Evolutionary conservation across 495 filamentous ascomycete species (phyloP), one percentile per base, ranked within the genome.

Genomic region (Talaromyces adpressus): DNA sequence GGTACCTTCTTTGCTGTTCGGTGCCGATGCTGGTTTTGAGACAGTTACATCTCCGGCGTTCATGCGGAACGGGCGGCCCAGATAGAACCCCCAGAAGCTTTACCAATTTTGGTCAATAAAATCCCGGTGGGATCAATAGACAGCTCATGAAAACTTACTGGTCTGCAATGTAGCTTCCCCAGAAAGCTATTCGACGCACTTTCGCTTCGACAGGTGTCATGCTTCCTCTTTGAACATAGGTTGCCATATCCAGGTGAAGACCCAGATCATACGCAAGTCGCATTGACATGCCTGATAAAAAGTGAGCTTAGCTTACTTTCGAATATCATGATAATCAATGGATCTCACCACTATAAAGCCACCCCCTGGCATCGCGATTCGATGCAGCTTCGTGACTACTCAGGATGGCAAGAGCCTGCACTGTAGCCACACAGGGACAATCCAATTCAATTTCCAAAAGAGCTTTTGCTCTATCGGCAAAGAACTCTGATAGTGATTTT

Each of bases 131-230:
- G 22, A 36, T 6, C 8, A 18, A 30, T 1, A 59, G 27, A 0
- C 20, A 22, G 11, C 41, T 23, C 29, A n/a, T n/a, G n/a, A 25
- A 0, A n/a, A 70, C 77, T 74, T 65, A 81, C 79, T 81, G 75
- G 47, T 83, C 79, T 32, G 78, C 76, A 23, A 76, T 69, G 65
- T 80, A 83, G n/a, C 75, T 79, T 12, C 78, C 81, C 81, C 81
- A 82, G 56, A 83, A 83, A 6, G 75, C 68, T 11, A 77, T 69
- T 16, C 75, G 69, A 14, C 81, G 74, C 20, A 81, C 72, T 61
- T 79, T 72, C 8, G 79, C 79, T 63, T 82, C 80, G 8, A 71
- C 66, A 1, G 69, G 63, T 56, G 72, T 79, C 52, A 82, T 77
- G 25, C 76, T 71, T 7, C 79, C 77, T 57, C 70, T 72, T 49